A percentile compares a stretch with the other conserved stretches of the same genome.
phyloP scores from a whole-genome alignment of 2,329 filamentous ascomycete species.

The Coniochaeta sp. region DNA sequence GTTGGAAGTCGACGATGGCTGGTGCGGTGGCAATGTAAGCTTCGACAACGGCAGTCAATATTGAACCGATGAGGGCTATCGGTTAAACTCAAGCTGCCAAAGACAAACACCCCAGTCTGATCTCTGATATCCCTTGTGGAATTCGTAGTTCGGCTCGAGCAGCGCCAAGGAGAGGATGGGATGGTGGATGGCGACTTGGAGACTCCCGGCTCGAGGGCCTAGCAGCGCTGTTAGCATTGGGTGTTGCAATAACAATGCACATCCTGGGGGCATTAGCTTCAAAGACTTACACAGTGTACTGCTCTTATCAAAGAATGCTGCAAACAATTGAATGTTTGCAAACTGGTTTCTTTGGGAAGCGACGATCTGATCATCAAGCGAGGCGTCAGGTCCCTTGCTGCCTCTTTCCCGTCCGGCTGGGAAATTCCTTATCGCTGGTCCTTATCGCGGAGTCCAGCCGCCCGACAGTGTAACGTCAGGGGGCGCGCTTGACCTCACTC shows the following conservation, averaged over 20 bases:
- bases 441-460: slow-evolving; percentile 3
- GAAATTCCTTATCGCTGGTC: slow-evolving; percentile 4
- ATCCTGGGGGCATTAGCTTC: not conserved
- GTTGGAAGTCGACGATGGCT: not conserved
- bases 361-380: not conserved
- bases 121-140: not conserved
- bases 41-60: not conserved
- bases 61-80: not conserved
- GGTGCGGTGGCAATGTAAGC: not conserved
- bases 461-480: not conserved
- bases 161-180: not conserved
- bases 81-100: not conserved
- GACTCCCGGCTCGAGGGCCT: not conserved
- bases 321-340: not conserved
- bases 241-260: not conserved
- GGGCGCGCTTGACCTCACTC: not conserved
- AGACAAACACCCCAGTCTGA: not conserved
- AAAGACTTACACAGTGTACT: not conserved
- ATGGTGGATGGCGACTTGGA: not conserved
- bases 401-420: not conserved
- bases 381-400: not conserved
- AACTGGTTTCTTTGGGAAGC: not conserved
- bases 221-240: not conserved
- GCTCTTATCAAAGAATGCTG: not conserved
- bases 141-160: not conserved